phyloP scores from a whole-genome alignment of 2,329 filamentous ascomycete species.

The Dothistroma pini region DNA sequence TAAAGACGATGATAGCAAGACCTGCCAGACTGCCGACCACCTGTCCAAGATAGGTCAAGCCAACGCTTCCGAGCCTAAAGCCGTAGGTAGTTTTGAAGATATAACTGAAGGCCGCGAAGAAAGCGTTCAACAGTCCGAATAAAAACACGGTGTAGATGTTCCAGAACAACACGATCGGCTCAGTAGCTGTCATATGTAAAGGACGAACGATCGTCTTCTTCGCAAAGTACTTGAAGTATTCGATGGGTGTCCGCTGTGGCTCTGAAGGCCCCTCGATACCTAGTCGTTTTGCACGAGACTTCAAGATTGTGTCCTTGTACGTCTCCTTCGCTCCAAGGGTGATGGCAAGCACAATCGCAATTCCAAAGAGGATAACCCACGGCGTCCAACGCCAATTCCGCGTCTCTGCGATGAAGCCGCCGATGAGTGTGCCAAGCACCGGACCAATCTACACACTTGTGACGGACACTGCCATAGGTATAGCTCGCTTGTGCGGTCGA shows the following conservation, averaged over 20 bases:
- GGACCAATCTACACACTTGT: constrained; percentile 7
- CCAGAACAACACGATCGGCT: constrained; percentile 31
- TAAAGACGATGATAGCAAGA: constrained; percentile 24
- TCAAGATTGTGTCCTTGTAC: constrained; percentile 48
- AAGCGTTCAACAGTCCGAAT: constrained; percentile 23
- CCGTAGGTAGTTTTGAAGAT: constrained; percentile 65
- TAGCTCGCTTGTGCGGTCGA: constrained; percentile 9
- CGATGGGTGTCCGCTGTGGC: constrained; percentile 6
- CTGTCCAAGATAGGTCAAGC: constrained; percentile 24
- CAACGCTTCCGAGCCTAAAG: constrained; percentile 53
- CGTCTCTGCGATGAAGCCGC: constrained; percentile 23
- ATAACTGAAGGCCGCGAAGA: constrained; percentile 25
- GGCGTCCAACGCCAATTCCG: constrained; percentile 27
- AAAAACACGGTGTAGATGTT: constrained; percentile 24
- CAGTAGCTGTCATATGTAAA: constrained; percentile 28
- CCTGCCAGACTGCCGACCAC: constrained; percentile 19
- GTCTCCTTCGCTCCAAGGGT: constrained; percentile 46
- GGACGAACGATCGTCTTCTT: constrained; percentile 26
- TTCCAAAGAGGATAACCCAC: constrained; percentile 33
- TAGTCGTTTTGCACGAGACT: constrained; percentile 29
- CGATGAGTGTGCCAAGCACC: constrained; percentile 25
- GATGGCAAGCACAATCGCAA: constrained; percentile 31
- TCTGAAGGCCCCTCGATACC: constrained; percentile 22
- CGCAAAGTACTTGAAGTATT: constrained; percentile 27
- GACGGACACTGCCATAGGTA: constrained; percentile 13